phyloP scores from a whole-genome alignment of 257 asterid species.

The Solanum pinnatisectum region DNA sequence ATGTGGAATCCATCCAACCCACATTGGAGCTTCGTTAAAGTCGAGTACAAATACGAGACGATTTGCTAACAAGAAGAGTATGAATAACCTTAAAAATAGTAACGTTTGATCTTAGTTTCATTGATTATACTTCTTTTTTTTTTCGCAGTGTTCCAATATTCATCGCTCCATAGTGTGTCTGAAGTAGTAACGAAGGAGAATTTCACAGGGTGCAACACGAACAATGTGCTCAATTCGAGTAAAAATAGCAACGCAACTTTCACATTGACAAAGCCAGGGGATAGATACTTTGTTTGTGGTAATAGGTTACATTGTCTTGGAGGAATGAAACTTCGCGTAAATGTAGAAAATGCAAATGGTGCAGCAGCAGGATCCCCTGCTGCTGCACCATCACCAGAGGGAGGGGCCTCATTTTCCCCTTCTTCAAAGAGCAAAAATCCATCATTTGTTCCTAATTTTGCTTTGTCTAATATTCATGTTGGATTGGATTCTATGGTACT shows the following conservation, averaged over 20 bases:
- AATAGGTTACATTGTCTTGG: conserved; percentile 67
- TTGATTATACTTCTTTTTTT: background rate
- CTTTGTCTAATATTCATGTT: background rate
- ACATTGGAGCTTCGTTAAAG: background rate
- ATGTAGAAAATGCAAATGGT: conserved; percentile 8
- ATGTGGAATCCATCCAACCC: background rate
- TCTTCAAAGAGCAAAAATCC: conserved; percentile 45
- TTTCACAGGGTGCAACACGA: conserved; percentile 56
- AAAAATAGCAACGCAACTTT: conserved; percentile 56
- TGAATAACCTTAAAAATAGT: background rate
- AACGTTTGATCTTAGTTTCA: background rate
- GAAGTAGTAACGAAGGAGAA: conserved; percentile 43
- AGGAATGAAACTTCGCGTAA: conserved; percentile 72
- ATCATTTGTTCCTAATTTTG: conserved; percentile 10
- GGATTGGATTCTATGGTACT: background rate
- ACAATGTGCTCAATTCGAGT: conserved; percentile 49
- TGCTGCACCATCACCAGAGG: conserved; percentile 25
- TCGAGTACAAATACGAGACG: background rate
- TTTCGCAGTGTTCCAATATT: conserved; percentile 56
- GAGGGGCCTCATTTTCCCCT: conserved; percentile 26
- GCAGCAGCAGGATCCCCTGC: conserved; percentile 13
- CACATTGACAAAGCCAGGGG: conserved; percentile 37
- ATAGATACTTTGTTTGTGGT: conserved; percentile 56
- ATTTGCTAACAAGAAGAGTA: background rate
- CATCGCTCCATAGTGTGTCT: conserved; percentile 48